Base-by-base conservation (phyloP, 306 rosid species). In the Carpinus fangiana region DNA sequence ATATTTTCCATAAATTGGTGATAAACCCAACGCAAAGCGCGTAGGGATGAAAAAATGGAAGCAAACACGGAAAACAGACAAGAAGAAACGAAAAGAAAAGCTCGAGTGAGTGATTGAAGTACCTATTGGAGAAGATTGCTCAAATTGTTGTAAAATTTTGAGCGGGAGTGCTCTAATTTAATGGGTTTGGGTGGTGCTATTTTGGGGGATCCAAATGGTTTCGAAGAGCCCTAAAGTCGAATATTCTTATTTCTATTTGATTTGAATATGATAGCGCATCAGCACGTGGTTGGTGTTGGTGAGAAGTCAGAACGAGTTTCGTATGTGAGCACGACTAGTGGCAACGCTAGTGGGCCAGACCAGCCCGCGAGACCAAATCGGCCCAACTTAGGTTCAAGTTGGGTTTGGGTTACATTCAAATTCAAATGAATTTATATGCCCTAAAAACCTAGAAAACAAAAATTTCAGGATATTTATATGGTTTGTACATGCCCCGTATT, bases 151-250 rank as follows among this genome's bases (percentile, higher is more conserved):
- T 11, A 41, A 18, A 5, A 20, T 2, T 66, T 66, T 66, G 72
- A 66, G 72, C 50, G 51, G 72, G 72, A 66, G 72, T 36, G 26
- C 48, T 70, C 9, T 2, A 59, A 56, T 20, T 73, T 26, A 79
- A 2, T 14, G 47, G 34, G 34, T 51, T 73, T 76, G 85, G 89
- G 86, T 43, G 81, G 56, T 71, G 66, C 62, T 28, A 20, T 23
- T 78, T 76, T 3, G 48, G 43, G 74, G 81, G 77, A 76, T 81
- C 57, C 66, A 21, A 50, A 47, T 23, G 17, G 62, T 69, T 65
- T 68, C 76, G 43, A 50, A 56, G 53, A 77, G 76, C 81, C 60
- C 79, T 43, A 86, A 82, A 80, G 73, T 84, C 80, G 96, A 83
- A 89, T 86, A 86, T 87, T 85, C 84, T 61, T 61, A 17, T 8